Base-by-base conservation (phyloP, 2,329 filamentous ascomycete species). In the Pezicula rhizophila region DNA sequence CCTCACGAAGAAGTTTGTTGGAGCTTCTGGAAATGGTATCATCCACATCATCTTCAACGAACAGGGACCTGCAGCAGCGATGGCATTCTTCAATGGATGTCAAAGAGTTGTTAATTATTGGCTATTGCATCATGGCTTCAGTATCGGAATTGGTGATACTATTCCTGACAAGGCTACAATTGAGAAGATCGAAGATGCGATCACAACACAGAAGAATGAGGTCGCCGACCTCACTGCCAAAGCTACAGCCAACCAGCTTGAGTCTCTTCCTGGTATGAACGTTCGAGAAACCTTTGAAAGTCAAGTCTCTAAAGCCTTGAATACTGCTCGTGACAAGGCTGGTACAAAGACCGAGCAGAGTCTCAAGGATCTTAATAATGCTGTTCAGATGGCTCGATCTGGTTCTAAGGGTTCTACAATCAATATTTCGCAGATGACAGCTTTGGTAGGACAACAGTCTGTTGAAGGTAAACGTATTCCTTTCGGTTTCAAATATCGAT, bases 341-440 rank as follows among this genome's bases (percentile, higher is more conserved):
- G 93, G 93, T 84, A 92, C 86, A 18, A 87, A 84, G 45, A 95
- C 93, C 0, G 88, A 95, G 69, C 85, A 89, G 71, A 90, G 87
- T 76, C 73, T 99, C 66, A 96, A 96, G 72, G 89, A 96, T 69
- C 76, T 87, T 61, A 99, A 99, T 77, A 96, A 97, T 63, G 92
- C 92, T 45, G 89, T 95, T 47, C 89, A 90, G 64, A 99, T 97
- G 88, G 90, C 95, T 52, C 83, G 85, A 46, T 96, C 93, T 51
- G 93, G 93, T 63, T 99, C 95, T 59, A 99, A 99, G 76, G 93
- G 93, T 67, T 97, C 93, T 2, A 92, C 89, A 11, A 97, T 99
- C 76, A 99, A 99, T 68, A 97, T 99, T 61, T 96, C 95, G 14
- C 93, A 99, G 70, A 99, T 99, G 93, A 95, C 91, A 54, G 93